Percentiles rank a stretch among this genome's conserved stretches.
phyloP scores from a whole-genome alignment of 495 filamentous ascomycete species.

The Alectoria sarmentosa region DNA sequence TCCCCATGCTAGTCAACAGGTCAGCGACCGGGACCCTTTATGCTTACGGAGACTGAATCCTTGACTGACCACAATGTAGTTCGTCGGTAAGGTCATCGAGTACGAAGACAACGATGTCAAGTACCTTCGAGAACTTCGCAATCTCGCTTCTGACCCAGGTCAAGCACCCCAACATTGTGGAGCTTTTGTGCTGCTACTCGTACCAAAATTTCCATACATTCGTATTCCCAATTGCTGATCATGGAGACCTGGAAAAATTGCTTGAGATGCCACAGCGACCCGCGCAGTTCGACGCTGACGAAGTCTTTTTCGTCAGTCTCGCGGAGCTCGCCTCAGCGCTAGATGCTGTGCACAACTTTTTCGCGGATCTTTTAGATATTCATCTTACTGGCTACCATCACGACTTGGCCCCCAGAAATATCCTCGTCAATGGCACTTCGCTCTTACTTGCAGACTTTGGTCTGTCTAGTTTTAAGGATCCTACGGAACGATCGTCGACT shows the following conservation, averaged over 20 bases:
- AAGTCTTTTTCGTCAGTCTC: not conserved
- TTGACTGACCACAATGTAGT: no score
- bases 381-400: conserved; percentile 22
- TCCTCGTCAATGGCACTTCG: conserved; percentile 9
- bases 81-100: no score
- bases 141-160: not conserved
- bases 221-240: not conserved
- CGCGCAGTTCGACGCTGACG: not conserved
- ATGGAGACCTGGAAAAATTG: not conserved
- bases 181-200: not conserved
- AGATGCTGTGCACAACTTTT: not conserved
- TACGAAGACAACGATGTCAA: no score
- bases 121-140: not conserved
- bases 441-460: conserved; percentile 24
- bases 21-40: no score
- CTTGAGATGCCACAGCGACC: not conserved
- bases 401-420: conserved; percentile 22
- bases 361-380: not conserved
- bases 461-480: not conserved
- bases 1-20: no score
- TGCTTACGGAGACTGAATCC: no score
- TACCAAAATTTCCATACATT: not conserved
- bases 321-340: not conserved
- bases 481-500: not conserved
- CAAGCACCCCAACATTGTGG: not conserved